Base-by-base conservation (phyloP, 2,329 filamentous ascomycete species). In the Cladorrhinum sp. region DNA sequence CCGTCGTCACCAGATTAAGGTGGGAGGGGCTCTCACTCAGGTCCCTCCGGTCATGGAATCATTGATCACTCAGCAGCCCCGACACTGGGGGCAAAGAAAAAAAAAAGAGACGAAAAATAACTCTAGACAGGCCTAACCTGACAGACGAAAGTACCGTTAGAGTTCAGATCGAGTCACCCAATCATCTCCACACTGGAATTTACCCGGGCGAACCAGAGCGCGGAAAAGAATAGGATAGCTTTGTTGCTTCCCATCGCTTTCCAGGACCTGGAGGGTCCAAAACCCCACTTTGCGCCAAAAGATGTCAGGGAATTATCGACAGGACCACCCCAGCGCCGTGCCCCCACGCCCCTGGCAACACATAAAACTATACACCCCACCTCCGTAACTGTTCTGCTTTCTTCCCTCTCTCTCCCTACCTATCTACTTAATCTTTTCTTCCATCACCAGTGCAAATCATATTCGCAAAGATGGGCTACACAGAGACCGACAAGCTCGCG, bases 401-500 rank as follows among this genome's bases (percentile, higher is more conserved):
- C 55, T 64, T 60, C 49, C 63, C 59, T 61, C 62, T 58, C 57
- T 64, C 58, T 45, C 18, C 41, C n/a, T n/a, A 45, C 20, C 18
- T 45, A 13, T 22, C 41, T 16, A 18, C 20, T 45, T 22, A 5
- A 18, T n/a, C 16, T 20, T 45, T 18, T 45, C 16, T 45, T 45
- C 10, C 16, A 45, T 45, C 41, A 45, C 20, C 41, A 45, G 41
- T 45, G 41, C 62, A 63, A 66, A 55, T 61, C 57, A 45, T 45
- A 45, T 20, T 65, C 75, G 78, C 75, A 77, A 86, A 74, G 78
- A 98, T 98, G 93, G 87, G 87, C 78, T 97, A 90, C 85, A 84
- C 85, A 77, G 90, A 98, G 73, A 78, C 88, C 75, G 95, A 99
- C 78, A 82, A 89, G 84, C 86, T 92, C 80, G 90, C 92, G 75